Evolutionary conservation across 345 rosid genomes (phyloP).

Genomic region (Cardamine resedifolia): DNA sequence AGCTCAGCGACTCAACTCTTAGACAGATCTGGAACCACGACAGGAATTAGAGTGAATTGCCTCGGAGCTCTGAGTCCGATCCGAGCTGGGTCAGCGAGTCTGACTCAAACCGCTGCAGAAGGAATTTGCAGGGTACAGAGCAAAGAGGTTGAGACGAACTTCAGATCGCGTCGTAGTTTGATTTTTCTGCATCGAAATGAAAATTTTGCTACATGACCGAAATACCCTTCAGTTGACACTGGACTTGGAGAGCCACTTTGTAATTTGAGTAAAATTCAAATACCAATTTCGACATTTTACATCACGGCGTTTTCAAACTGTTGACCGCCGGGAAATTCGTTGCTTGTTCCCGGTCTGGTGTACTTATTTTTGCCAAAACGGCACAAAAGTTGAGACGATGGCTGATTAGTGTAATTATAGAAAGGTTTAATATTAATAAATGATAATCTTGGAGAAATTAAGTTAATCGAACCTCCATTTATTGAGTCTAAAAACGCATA

Average conservation of each 20-base stretch:
- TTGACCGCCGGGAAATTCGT: slow-evolving; percentile 37
- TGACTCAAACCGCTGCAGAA: slow-evolving; percentile 14
- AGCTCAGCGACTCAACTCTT: slow-evolving; percentile 45
- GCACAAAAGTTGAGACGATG: neutral
- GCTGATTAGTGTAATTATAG: neutral
- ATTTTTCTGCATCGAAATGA: slow-evolving; percentile 35
- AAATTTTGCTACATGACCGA: slow-evolving; percentile 10
- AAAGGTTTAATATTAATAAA: neutral
- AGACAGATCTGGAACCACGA: slow-evolving; percentile 36
- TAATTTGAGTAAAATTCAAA: slow-evolving; percentile 1
- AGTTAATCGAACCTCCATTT: neutral
- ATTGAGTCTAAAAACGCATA: neutral
- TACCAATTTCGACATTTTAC: slow-evolving; percentile 16
- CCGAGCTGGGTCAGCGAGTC: slow-evolving; percentile 35
- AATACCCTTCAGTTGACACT: slow-evolving; percentile 36
- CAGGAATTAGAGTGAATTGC: neutral
- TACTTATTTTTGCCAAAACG: neutral
- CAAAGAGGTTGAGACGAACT: slow-evolving; percentile 25
- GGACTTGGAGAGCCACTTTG: neutral
- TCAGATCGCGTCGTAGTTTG: slow-evolving; percentile 40
- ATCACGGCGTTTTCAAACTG: neutral
- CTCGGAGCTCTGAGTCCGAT: slow-evolving; percentile 31
- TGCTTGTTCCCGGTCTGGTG: slow-evolving; percentile 28
- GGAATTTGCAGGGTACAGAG: slow-evolving; percentile 26
- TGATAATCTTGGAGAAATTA: neutral